Conservation (phyloP, 2,329 filamentous ascomycete genomes). For the Ophiostoma pallidulum region DNA sequence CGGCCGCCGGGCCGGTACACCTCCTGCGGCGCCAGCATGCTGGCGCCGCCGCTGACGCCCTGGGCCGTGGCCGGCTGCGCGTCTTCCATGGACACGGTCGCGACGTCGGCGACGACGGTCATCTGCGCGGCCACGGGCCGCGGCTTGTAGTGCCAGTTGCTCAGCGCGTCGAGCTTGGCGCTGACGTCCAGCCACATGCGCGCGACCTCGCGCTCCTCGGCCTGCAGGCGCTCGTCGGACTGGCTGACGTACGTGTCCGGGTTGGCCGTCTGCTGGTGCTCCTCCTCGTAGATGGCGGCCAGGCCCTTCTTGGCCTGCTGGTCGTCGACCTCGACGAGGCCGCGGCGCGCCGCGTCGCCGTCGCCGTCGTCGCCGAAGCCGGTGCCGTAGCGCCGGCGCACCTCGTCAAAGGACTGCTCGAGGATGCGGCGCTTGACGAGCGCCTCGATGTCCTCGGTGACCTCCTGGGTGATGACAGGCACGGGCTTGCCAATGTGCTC, state of each 20-base stretch:
- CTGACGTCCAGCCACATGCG: slow-evolving; percentile 73
- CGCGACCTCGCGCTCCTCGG: slow-evolving; percentile 76
- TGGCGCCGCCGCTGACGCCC: slow-evolving; percentile 73
- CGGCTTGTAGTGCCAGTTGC: slow-evolving; percentile 91
- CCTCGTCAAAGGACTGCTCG: slow-evolving; percentile 84
- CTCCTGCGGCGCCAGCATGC: slow-evolving; percentile 68
- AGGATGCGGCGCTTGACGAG: slow-evolving; percentile 91
- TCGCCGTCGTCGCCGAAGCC: slow-evolving; percentile 45
- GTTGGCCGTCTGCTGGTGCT: slow-evolving; percentile 70
- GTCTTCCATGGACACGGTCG: slow-evolving; percentile 91
- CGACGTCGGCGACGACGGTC: slow-evolving; percentile 80
- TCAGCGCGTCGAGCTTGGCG: slow-evolving; percentile 75
- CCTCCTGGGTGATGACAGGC: slow-evolving; percentile 83
- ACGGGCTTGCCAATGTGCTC: slow-evolving; percentile 92
- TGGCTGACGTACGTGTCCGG: slow-evolving; percentile 71
- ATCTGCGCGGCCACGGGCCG: slow-evolving; percentile 73
- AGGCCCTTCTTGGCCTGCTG: slow-evolving; percentile 79
- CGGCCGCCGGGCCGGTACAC: slow-evolving; percentile 74
- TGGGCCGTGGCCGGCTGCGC: slow-evolving; percentile 76
- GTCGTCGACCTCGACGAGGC: slow-evolving; percentile 74
- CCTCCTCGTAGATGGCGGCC: slow-evolving; percentile 89
- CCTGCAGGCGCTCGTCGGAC: slow-evolving; percentile 70
- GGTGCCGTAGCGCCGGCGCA: slow-evolving; percentile 64
- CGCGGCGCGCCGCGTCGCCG: slow-evolving; percentile 46
- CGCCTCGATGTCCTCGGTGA: slow-evolving; percentile 84